Conservation (phyloP, 371 early-diverging fungal genomes). For the Antonospora locustae region DNA sequence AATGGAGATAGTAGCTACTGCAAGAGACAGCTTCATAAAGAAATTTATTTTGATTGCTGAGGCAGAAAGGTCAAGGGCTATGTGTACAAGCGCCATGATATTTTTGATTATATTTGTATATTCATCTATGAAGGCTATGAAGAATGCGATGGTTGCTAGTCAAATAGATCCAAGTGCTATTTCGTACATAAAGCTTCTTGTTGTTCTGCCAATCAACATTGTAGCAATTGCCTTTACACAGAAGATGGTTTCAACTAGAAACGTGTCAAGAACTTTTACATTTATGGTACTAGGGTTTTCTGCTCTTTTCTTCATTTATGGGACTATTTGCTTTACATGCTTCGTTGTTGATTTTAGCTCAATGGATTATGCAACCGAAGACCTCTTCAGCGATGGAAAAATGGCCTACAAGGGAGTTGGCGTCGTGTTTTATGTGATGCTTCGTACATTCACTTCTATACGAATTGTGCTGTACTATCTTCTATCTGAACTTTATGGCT, state of each 20-base stretch:
- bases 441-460: no score
- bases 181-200: constrained; percentile 43
- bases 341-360: constrained; percentile 14
- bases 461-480: neutral
- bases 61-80: constrained; percentile 40
- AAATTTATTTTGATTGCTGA: no score
- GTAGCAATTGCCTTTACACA: constrained; percentile 35
- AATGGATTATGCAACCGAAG: constrained; percentile 18
- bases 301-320: constrained; percentile 32
- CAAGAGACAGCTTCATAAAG: no score
- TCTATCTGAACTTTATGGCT: constrained; percentile 47
- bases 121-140: constrained; percentile 44
- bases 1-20: no score
- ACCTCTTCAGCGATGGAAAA: constrained; percentile 26
- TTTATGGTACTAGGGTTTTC: constrained; percentile 32
- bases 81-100: constrained; percentile 34
- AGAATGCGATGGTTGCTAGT: constrained; percentile 42
- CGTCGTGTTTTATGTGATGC: constrained; percentile 6
- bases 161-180: constrained; percentile 46
- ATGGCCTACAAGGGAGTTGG: constrained; percentile 5
- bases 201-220: constrained; percentile 40
- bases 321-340: constrained; percentile 24
- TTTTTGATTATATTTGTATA: constrained; percentile 36
- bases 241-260: constrained; percentile 18
- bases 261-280: constrained; percentile 32